A percentile compares a stretch with the other conserved stretches of the same genome.
phyloP scores from a whole-genome alignment of 495 filamentous ascomycete species.

The Halenospora varia region DNA sequence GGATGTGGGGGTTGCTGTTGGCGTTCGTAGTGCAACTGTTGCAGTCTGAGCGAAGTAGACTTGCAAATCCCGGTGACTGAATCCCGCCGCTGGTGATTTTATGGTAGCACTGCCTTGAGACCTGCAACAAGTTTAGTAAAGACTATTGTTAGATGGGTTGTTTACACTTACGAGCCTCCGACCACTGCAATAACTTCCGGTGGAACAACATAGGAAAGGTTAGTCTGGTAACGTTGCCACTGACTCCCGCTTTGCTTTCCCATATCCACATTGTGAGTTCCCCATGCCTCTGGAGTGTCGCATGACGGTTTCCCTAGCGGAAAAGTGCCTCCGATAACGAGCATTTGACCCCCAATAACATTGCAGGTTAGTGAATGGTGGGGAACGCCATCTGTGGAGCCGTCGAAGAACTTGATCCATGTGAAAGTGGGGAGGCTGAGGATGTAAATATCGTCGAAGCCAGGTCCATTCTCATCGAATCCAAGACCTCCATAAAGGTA shows the following conservation, averaged over 20 bases:
- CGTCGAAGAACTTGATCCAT: constrained; percentile 48
- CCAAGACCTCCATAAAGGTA: constrained; percentile 50
- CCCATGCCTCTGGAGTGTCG: constrained; percentile 31
- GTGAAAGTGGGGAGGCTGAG: constrained; percentile 52
- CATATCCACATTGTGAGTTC: constrained; percentile 41
- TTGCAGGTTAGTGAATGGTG: constrained; percentile 49
- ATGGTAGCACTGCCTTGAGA: background rate
- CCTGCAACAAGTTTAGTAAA: background rate
- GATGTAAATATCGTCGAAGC: constrained; percentile 54
- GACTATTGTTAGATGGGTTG: background rate
- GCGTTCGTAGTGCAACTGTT: background rate
- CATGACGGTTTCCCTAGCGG: constrained; percentile 26
- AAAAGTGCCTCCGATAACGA: constrained; percentile 43
- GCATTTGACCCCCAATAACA: constrained; percentile 42
- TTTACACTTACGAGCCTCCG: background rate
- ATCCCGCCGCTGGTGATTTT: background rate
- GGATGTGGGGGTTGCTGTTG: background rate
- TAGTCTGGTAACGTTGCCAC: constrained; percentile 28
- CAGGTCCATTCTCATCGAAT: constrained; percentile 33
- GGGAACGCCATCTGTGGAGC: constrained; percentile 28
- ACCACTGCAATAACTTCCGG: background rate
- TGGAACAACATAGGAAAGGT: background rate
- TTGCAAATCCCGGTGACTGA: background rate
- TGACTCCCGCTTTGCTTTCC: constrained; percentile 33
- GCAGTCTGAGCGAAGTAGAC: background rate